phyloP scores from a whole-genome alignment of 2,329 filamentous ascomycete species.

The Colletotrichum euphorbiae region DNA sequence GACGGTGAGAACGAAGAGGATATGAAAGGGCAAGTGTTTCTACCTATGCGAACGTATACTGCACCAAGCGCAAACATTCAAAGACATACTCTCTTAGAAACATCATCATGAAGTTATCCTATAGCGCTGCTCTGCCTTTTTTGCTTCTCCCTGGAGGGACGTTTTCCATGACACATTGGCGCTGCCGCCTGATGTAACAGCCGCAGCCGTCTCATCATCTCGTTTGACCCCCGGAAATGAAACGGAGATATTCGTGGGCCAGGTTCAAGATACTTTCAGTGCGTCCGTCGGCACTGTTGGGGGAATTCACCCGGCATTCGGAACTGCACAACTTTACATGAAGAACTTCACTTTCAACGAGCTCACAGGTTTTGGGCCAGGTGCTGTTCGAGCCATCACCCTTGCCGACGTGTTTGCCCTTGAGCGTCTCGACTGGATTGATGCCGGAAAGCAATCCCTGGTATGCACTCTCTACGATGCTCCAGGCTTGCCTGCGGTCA shows the following conservation, averaged over 20 bases:
- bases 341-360: not conserved
- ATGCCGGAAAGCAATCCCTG: not conserved
- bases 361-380: not conserved
- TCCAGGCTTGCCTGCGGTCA: not conserved
- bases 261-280: constrained; percentile 8
- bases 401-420: not conserved
- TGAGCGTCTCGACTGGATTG: not conserved
- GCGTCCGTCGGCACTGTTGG: not conserved
- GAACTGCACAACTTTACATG: not conserved
- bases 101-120: not conserved
- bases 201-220: not conserved
- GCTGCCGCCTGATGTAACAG: not conserved
- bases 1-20: not conserved
- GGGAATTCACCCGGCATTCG: constrained; percentile 1
- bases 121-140: fast-evolving
- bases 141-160: not conserved
- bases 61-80: not conserved
- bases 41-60: fast-evolving
- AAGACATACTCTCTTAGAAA: not conserved
- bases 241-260: constrained; percentile 2
- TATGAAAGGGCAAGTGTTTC: not conserved
- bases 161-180: not conserved
- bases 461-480: not conserved
- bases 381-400: not conserved
- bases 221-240: not conserved